A percentile compares a stretch with the other conserved stretches of the same genome.
phyloP scores from a whole-genome alignment of 495 filamentous ascomycete genomes.

The Trichoderma orchidacearum region DNA sequence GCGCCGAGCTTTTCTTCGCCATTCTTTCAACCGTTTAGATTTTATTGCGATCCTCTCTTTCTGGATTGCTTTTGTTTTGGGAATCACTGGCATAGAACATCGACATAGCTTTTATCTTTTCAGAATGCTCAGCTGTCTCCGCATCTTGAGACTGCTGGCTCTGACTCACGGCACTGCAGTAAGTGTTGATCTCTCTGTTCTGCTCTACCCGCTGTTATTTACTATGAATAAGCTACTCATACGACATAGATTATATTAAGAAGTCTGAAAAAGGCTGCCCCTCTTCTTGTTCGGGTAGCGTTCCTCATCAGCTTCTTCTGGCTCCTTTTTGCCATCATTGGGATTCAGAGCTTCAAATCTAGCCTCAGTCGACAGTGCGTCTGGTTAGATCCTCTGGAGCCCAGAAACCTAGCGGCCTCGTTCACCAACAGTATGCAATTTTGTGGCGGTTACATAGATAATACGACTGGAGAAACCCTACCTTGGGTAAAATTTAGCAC shows the following conservation, averaged over 20 bases:
- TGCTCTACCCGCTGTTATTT: not conserved
- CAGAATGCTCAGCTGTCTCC: conserved; percentile 87
- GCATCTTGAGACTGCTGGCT: conserved; percentile 76
- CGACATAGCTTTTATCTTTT: conserved; percentile 72
- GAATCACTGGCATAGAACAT: conserved; percentile 51
- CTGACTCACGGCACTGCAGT: conserved; percentile 85
- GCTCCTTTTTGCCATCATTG: conserved; percentile 94
- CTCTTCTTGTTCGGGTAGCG: conserved; percentile 84
- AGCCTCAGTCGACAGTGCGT: conserved; percentile 80
- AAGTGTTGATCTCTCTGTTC: conserved; percentile 13
- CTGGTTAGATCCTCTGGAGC: conserved; percentile 55
- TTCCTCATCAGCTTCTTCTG: conserved; percentile 98
- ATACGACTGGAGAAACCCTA: conserved; percentile 35
- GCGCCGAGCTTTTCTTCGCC: conserved; percentile 81
- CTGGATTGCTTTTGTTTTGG: conserved; percentile 76
- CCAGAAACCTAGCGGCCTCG: conserved; percentile 21
- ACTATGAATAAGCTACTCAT: too few relatives aligned
- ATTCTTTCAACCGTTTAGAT: conserved; percentile 90
- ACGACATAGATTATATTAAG: conserved; percentile 62
- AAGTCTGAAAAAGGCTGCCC: conserved; percentile 90
- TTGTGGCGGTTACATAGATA: conserved; percentile 71
- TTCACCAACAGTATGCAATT: conserved; percentile 52
- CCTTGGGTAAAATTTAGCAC: conserved; percentile 47
- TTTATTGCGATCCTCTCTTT: conserved; percentile 94
- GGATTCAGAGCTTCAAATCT: conserved; percentile 95